Conservation (phyloP, 257 asterid genomes). For the Forsythia viridissima region DNA sequence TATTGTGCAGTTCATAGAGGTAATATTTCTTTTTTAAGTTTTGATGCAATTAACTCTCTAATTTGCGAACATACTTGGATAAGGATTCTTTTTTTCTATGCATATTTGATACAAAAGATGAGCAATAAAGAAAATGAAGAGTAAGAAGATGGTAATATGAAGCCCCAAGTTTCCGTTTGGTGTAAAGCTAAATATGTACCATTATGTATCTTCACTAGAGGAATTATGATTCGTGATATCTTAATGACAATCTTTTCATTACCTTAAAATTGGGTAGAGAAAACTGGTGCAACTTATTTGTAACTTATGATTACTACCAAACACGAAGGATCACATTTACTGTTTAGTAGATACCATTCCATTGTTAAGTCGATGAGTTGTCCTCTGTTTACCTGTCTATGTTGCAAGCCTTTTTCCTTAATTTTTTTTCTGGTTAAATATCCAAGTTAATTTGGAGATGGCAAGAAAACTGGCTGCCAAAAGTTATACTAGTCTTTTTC, state of each 20-base stretch:
- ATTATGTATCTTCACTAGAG: not conserved
- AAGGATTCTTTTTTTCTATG: not conserved
- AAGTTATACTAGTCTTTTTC: too few relatives aligned
- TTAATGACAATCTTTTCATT: not conserved
- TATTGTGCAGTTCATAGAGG: slow-evolving; percentile 99
- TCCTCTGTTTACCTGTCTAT: not conserved
- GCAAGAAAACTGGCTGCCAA: not conserved
- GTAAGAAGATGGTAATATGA: not conserved
- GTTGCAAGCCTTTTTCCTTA: not conserved
- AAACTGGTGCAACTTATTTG: not conserved
- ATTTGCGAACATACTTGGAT: not conserved
- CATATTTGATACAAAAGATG: not conserved
- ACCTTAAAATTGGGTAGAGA: not conserved
- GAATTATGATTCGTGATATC: not conserved
- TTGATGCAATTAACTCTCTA: slow-evolving; percentile 9
- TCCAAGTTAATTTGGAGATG: not conserved
- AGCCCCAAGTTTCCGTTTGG: not conserved
- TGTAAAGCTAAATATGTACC: not conserved
- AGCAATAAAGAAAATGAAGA: not conserved
- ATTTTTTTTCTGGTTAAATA: not conserved
- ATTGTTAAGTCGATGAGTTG: slow-evolving; percentile 2
- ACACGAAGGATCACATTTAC: not conserved
- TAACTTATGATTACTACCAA: not conserved
- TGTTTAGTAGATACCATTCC: not conserved
- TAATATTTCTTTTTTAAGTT: slow-evolving; percentile 30